Base-by-base conservation (phyloP, 2,329 filamentous ascomycete species). In the Neopestalotiopsis rosae region DNA sequence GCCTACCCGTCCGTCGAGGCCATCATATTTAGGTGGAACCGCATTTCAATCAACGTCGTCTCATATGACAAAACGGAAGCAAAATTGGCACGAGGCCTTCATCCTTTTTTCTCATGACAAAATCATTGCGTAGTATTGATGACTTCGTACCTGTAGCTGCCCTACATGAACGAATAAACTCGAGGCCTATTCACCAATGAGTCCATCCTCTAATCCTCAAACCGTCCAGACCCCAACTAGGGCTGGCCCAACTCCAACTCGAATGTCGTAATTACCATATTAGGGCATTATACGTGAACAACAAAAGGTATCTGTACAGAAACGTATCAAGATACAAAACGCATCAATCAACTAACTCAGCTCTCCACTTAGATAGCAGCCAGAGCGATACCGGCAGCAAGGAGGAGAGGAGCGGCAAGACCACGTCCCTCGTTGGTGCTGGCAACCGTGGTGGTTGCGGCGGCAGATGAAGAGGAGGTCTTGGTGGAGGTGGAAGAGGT, bases 371-470 rank as follows among this genome's bases (percentile, higher is more conserved):
- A 49, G n/a, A 52, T 28, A 57, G 61, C 61, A 9, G 28, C 68
- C 5, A 68, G 10, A 13, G 57, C 69, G 7, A 45, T 6, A 57
- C 58, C 69, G 3, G 58, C 66, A 9, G 61, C 67, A 20, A 68
- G 45, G 17, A 78, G 65, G 64, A 78, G 68, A 58, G 77, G 74
- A 68, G 75, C 75, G 45, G 69, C 72, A 24, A 73, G 56, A 64
- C 67, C 72, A 63, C 69, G 71, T 62, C 74, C 77, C 38, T 71
- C 75, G 70, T 78, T 78, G 67, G 71, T 73, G 72, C 75, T 74
- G 65, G 77, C 76, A 59, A 69, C 59, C 45, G 38, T 69, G 20
- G 74, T 74, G 69, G 68, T 17, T 17, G 72, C 34, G 28, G 72
- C 30, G 28, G 67, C 28, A 64, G 74, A 66, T 28, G 67, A 17